Evolutionary conservation across 2,329 filamentous ascomycete genomes (phyloP), one percentile per base, ranked within the genome.

Genomic region (Aureobasidium subglaciale): DNA sequence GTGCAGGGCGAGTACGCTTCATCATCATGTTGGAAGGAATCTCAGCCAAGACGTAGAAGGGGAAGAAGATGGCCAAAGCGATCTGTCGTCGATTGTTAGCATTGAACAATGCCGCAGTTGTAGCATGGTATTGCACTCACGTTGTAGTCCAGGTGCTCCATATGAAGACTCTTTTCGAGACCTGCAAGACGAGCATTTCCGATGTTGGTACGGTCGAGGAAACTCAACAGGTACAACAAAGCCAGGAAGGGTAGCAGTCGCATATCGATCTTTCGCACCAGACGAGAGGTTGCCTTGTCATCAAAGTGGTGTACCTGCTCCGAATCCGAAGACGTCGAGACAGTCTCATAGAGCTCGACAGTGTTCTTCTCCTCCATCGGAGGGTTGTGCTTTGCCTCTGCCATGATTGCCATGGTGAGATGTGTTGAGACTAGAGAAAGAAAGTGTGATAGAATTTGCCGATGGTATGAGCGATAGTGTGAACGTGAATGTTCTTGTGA

Each of bases 51-150:
- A 59, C 58, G 40, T 59, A 59, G 56, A 59, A 59, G 5, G 58
- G 58, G 73, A 95, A 95, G 74, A 95, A 95, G 62, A 95, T 86
- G 30, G 87, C 88, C 7, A 95, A 76, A 0, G 84, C 81, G 20
- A 80, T 76, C 57, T 58, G 30, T n/a, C 18, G 6, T 15, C n/a
- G 2, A 5, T n/a, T 4, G 29, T 56, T 27, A 56, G 53, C 29
- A 7, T 22, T 30, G 29, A 10, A 52, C 9, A 16, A 16, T 35
- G 5, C 9, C 25, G n/a, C 32, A 49, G 8, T 35, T 18, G 25
- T 41, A 29, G 40, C 18, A 15, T n/a, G 8, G 8, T 16, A 13
- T 16, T 37, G 6, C 6, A 48, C 46, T 50, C 29, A 56, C 53
- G 68, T 91, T 91, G 73, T 90, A 95, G 64, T 87, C 76, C 5